Percentiles rank a stretch among this genome's conserved stretches.
These are phyloP conservation scores for Sphagnum contortum DNA, from an alignment of 225 moss, liverwort and hornwort species.

Conservation along the genomic window DNA sequence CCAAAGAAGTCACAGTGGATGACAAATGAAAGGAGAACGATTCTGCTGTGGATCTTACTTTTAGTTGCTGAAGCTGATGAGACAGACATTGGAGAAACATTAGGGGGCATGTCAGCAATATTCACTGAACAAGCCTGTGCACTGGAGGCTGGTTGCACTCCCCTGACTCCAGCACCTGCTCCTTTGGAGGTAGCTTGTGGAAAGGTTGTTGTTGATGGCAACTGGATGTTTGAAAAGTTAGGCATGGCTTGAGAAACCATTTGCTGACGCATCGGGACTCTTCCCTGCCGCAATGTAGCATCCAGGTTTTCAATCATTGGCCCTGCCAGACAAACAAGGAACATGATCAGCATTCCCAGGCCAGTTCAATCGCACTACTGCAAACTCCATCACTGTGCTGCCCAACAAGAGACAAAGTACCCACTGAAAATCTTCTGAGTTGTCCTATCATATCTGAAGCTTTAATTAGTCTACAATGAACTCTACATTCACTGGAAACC, in stretches of 20 bases:
- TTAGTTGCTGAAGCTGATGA: not conserved
- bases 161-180: constrained; percentile 7
- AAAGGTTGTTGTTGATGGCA: constrained; percentile 46
- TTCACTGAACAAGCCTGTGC: constrained; percentile 15
- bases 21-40: no score
- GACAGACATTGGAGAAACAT: constrained; percentile 24
- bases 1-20: no score
- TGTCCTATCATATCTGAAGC: not conserved
- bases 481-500: not conserved
- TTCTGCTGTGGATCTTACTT: no score
- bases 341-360: not conserved
- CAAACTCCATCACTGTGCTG: not conserved
- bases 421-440: not conserved
- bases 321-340: constrained; percentile 26
- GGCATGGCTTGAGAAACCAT: constrained; percentile 30
- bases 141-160: constrained; percentile 13
- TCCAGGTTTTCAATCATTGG: constrained; percentile 85
- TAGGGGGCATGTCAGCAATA: constrained; percentile 29
- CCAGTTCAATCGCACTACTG: no score
- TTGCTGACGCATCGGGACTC: constrained; percentile 64
- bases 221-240: constrained; percentile 45
- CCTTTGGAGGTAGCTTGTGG: constrained; percentile 26
- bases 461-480: not conserved
- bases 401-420: not conserved
- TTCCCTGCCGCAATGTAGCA: constrained; percentile 75